phyloP scores from a whole-genome alignment of 352 stramenopile species.

The Phytopythium sindhum region DNA sequence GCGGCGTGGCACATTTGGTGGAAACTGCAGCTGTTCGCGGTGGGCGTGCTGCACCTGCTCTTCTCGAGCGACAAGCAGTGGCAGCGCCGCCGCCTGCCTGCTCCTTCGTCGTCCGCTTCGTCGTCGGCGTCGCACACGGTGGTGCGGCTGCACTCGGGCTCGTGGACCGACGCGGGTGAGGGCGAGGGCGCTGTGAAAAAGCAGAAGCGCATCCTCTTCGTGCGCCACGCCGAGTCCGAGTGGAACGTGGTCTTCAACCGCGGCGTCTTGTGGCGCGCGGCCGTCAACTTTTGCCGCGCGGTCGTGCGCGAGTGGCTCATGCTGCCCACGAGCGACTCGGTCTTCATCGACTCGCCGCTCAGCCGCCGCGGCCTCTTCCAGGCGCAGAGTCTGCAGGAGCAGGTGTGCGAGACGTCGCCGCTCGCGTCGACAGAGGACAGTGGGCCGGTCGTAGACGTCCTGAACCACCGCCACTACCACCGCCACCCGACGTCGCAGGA shows the following conservation, averaged over 20 bases:
- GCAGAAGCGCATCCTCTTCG: conserved; percentile 72
- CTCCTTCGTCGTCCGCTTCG: not conserved
- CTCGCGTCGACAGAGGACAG: not conserved
- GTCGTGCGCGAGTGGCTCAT: conserved; percentile 67
- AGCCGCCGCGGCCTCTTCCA: conserved; percentile 59
- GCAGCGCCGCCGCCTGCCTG: conserved; percentile 7
- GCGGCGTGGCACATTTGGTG: conserved; percentile 44
- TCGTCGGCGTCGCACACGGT: not conserved
- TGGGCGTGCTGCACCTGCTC: conserved; percentile 61
- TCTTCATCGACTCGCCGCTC: conserved; percentile 85
- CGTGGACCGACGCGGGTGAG: not conserved
- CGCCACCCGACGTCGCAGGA: conserved; percentile 16
- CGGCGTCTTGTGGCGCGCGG: conserved; percentile 38
- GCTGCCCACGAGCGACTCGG: conserved; percentile 59
- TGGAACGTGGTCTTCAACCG: conserved; percentile 90
- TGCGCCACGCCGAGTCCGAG: conserved; percentile 85
- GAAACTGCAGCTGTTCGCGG: conserved; percentile 62
- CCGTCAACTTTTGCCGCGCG: conserved; percentile 46
- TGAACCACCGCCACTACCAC: conserved; percentile 13
- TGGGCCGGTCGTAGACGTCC: not conserved
- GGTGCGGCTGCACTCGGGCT: conserved; percentile 5
- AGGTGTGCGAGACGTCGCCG: conserved; percentile 28
- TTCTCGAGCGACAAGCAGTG: conserved; percentile 74
- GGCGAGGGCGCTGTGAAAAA: conserved; percentile 3
- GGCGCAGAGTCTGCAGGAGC: conserved; percentile 43